phyloP scores from a whole-genome alignment of 176 grass and related monocot genomes.

The Oryza rufipogon region DNA sequence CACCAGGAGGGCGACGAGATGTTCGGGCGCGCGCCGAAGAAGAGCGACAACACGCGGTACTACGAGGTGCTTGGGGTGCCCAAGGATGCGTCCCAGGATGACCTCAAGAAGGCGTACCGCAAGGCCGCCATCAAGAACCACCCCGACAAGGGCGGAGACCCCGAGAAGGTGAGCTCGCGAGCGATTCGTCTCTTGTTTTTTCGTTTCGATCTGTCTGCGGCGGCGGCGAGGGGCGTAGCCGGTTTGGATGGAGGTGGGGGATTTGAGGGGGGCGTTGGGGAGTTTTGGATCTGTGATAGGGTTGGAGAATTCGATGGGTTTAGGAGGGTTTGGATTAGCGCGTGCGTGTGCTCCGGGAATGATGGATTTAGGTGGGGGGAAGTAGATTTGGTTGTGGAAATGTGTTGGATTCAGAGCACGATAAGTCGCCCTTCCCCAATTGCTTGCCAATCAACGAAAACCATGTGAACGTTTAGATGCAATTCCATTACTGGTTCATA shows the following conservation, averaged over 20 bases:
- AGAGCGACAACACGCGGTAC: slow-evolving; percentile 85
- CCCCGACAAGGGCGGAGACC: slow-evolving; percentile 91
- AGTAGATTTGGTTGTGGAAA: background rate
- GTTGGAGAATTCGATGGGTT: background rate
- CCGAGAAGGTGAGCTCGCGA: slow-evolving; percentile 62
- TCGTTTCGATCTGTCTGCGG: background rate
- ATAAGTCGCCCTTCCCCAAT: background rate
- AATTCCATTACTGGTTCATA: background rate
- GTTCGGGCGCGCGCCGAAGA: slow-evolving; percentile 86
- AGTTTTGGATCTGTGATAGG: slow-evolving; percentile 6
- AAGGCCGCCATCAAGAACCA: slow-evolving; percentile 98
- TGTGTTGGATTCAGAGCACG: background rate
- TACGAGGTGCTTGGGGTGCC: slow-evolving; percentile 81
- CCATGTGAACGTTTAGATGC: background rate
- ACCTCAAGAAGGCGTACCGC: slow-evolving; percentile 94
- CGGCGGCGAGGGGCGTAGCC: background rate
- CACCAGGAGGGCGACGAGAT: slow-evolving; percentile 28
- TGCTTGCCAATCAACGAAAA: background rate
- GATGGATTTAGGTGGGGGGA: background rate
- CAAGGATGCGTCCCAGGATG: slow-evolving; percentile 66
- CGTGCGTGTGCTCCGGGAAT: background rate
- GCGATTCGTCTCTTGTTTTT: background rate
- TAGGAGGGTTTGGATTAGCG: too few species aligned
- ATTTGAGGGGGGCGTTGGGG: background rate
- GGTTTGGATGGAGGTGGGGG: background rate